Evolutionary conservation across 1,284 basidiomycete species (phyloP).

Genomic region (Tylopilus sp.): DNA sequence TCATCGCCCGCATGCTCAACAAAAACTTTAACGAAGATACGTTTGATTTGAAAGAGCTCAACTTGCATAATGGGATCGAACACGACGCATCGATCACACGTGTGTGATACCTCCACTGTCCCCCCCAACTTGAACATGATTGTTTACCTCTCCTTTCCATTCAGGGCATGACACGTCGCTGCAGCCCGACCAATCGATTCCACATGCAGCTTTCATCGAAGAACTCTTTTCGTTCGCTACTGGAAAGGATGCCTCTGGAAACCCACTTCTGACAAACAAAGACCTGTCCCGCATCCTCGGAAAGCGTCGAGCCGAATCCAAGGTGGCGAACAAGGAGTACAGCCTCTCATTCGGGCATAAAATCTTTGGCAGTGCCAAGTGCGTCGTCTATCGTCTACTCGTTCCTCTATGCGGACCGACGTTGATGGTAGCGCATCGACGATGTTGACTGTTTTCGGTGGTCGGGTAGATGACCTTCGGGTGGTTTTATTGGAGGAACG

Average conservation of each 20-base stretch:
- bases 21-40: slow-evolving; percentile 56
- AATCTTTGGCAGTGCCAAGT: slow-evolving; percentile 68
- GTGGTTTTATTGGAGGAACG: slow-evolving; percentile 61
- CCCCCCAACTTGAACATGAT: too few species aligned
- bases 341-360: slow-evolving; percentile 49
- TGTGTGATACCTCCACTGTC: background rate
- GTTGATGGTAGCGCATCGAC: slow-evolving; percentile 46
- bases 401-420: background rate
- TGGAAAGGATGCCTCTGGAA: slow-evolving; percentile 52
- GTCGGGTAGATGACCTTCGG: slow-evolving; percentile 54
- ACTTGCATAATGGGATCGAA: slow-evolving; percentile 73
- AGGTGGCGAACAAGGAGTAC: slow-evolving; percentile 53
- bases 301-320: slow-evolving; percentile 57
- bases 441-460: slow-evolving; percentile 60
- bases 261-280: slow-evolving; percentile 46
- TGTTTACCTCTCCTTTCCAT: background rate
- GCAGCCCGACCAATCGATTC: slow-evolving; percentile 53
- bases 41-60: slow-evolving; percentile 65
- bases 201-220: slow-evolving; percentile 49
- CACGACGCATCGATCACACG: slow-evolving; percentile 72
- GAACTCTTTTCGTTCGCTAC: slow-evolving; percentile 57
- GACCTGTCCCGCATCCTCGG: slow-evolving; percentile 57
- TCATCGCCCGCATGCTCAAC: slow-evolving; percentile 54
- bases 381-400: slow-evolving; percentile 23
- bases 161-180: slow-evolving; percentile 57